phyloP scores from a whole-genome alignment of 257 asterid species.

The Sherardia arvensis region DNA sequence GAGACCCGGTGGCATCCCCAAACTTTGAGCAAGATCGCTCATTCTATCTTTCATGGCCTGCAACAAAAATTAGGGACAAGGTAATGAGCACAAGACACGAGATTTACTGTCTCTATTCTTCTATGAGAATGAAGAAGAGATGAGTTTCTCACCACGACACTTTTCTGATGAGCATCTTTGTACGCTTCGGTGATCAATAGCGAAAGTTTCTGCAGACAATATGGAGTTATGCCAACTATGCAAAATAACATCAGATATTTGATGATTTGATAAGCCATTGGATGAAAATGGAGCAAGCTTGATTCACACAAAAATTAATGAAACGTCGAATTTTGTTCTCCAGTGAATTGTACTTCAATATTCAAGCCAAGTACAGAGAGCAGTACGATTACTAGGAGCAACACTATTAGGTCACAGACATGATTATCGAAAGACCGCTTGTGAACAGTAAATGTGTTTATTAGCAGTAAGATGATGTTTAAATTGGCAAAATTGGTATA shows the following conservation, averaged over 20 bases:
- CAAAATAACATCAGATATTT: neutral
- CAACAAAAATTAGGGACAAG: slow-evolving; percentile 2
- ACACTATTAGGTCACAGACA: neutral
- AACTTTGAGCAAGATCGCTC: slow-evolving; percentile 90
- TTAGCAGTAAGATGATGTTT: neutral
- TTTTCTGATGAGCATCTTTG: slow-evolving; percentile 89
- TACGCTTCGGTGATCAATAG: slow-evolving; percentile 83
- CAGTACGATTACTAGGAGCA: neutral
- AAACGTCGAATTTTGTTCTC: too few species aligned
- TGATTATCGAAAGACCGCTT: neutral
- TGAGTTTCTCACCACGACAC: slow-evolving; percentile 51
- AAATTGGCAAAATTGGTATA: neutral
- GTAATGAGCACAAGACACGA: neutral
- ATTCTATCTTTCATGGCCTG: slow-evolving; percentile 96
- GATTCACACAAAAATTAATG: neutral
- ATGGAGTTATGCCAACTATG: neutral
- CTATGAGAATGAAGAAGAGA: neutral
- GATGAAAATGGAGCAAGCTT: too few species aligned
- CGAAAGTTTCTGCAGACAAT: slow-evolving; percentile 50
- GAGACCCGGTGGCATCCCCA: slow-evolving; percentile 91
- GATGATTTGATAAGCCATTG: neutral
- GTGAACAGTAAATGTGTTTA: neutral
- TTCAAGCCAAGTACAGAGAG: neutral
- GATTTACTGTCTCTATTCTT: neutral
- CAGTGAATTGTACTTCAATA: too few species aligned